Conservation (phyloP, 2,329 filamentous ascomycete species). For the Remersonia thermophila region DNA sequence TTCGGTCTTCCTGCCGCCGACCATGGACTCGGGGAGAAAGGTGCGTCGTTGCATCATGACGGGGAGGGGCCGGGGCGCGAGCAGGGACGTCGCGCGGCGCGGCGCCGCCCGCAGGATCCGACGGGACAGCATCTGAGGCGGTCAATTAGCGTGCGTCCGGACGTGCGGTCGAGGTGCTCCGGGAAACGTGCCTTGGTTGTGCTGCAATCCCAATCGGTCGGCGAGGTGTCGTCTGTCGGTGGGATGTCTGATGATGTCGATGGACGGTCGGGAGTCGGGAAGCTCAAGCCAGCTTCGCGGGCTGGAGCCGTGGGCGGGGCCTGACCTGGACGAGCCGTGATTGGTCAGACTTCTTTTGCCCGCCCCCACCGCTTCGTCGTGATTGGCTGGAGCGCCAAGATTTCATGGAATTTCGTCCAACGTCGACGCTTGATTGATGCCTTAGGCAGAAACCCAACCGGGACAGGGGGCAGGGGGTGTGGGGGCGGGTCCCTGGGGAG, state of each 20-base stretch:
- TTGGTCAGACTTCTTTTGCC: slow-evolving; percentile 3
- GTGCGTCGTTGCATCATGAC: slow-evolving; percentile 46
- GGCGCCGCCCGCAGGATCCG: slow-evolving; percentile 38
- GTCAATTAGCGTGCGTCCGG: slow-evolving; percentile 5
- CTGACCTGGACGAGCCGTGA: slow-evolving; percentile 2
- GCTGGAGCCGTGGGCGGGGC: slow-evolving; percentile 3
- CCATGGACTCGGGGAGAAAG: slow-evolving; percentile 40
- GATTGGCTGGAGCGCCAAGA: background rate
- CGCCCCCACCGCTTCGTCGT: background rate
- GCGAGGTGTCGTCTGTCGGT: background rate
- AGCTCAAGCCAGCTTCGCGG: slow-evolving; percentile 6
- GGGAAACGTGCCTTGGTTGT: slow-evolving; percentile 16
- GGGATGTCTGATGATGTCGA: slow-evolving; percentile 15
- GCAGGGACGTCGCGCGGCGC: background rate
- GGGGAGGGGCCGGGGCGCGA: slow-evolving; percentile 32
- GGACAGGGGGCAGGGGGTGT: no score
- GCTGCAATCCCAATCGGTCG: slow-evolving; percentile 24
- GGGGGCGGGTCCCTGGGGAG: no score
- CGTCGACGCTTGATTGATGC: slow-evolving; percentile 1
- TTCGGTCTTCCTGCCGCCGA: slow-evolving; percentile 34
- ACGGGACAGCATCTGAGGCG: slow-evolving; percentile 46
- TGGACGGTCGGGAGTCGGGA: slow-evolving; percentile 8
- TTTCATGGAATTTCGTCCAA: no score
- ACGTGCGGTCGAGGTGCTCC: background rate
- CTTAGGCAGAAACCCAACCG: slow-evolving; percentile 12